A percentile compares a stretch with the other conserved stretches of the same genome.
Evolutionary conservation across 192 early-diverging fungal genomes (phyloP).

Genomic region (Umbelopsis ramanniana): DNA sequence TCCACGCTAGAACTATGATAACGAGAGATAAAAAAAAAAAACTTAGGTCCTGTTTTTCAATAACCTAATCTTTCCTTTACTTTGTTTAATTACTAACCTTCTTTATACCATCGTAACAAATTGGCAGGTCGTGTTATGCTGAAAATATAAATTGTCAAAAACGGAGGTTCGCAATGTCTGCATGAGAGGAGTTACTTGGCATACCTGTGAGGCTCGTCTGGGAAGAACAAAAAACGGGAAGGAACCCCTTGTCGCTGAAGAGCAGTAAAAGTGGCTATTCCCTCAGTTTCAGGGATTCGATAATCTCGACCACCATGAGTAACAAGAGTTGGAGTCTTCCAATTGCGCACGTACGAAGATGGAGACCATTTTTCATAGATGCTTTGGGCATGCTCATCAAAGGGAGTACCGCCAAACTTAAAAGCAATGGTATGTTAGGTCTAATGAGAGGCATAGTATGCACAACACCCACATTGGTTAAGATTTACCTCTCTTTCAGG

Average conservation of each 20-base stretch:
- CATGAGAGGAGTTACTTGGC: constrained; percentile 23
- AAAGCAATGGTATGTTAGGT: neutral
- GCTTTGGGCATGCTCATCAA: constrained; percentile 42
- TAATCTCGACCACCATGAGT: constrained; percentile 72
- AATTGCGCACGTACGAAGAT: constrained; percentile 57
- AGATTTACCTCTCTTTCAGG: constrained; percentile 64
- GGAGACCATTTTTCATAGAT: constrained; percentile 70
- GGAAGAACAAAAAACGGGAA: constrained; percentile 74
- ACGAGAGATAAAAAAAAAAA: neutral
- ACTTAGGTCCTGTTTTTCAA: too few species aligned
- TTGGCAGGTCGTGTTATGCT: constrained; percentile 64
- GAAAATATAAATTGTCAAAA: neutral
- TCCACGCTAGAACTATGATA: neutral
- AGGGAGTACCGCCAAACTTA: constrained; percentile 63
- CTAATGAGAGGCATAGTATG: neutral
- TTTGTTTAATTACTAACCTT: constrained; percentile 40
- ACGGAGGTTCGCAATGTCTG: neutral
- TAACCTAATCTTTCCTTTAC: too few species aligned
- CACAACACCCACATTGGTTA: too few species aligned
- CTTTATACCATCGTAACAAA: constrained; percentile 70
- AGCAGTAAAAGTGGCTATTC: constrained; percentile 73
- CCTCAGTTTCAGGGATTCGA: constrained; percentile 70
- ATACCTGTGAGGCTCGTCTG: constrained; percentile 67
- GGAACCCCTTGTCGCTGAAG: constrained; percentile 73
- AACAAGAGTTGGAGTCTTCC: constrained; percentile 75